phyloP scores from a whole-genome alignment of 345 rosid genomes.

The Leavenworthia alabamica region DNA sequence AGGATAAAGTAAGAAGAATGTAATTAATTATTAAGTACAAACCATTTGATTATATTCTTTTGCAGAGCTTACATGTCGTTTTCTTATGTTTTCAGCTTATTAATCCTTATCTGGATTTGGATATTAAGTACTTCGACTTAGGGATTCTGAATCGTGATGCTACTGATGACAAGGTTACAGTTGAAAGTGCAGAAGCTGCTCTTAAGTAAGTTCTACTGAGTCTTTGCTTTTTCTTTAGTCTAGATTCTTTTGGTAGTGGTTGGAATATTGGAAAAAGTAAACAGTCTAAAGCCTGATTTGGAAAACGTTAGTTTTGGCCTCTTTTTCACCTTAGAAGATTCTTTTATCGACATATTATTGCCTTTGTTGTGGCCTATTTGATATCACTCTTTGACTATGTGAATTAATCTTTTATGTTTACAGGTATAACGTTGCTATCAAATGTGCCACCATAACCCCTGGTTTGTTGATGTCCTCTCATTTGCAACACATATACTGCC shows the following conservation, averaged over 20 bases:
- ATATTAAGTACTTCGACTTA: slow-evolving; percentile 81
- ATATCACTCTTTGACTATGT: not conserved
- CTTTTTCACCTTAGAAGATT: not conserved
- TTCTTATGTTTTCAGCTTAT: slow-evolving; percentile 59
- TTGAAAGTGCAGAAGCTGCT: slow-evolving; percentile 83
- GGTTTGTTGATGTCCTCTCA: slow-evolving; percentile 43
- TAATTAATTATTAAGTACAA: not conserved
- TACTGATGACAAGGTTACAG: slow-evolving; percentile 73
- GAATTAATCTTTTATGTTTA: slow-evolving; percentile 4
- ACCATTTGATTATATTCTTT: not conserved
- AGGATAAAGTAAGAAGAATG: slow-evolving; percentile 60
- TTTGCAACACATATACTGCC: not conserved
- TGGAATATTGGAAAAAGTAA: not conserved
- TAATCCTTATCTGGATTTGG: slow-evolving; percentile 75
- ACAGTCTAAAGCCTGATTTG: not conserved
- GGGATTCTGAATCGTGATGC: slow-evolving; percentile 89
- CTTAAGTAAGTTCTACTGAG: slow-evolving; percentile 50
- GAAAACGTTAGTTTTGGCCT: not conserved
- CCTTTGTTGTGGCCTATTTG: not conserved
- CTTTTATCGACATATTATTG: not conserved
- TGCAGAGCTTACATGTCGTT: slow-evolving; percentile 2
- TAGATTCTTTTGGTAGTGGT: not conserved
- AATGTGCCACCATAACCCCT: slow-evolving; percentile 97
- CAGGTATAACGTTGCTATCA: slow-evolving; percentile 94
- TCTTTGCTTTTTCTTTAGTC: not conserved